Conservation (phyloP, 768 basidiomycete species). For the Trametes meyenii region DNA sequence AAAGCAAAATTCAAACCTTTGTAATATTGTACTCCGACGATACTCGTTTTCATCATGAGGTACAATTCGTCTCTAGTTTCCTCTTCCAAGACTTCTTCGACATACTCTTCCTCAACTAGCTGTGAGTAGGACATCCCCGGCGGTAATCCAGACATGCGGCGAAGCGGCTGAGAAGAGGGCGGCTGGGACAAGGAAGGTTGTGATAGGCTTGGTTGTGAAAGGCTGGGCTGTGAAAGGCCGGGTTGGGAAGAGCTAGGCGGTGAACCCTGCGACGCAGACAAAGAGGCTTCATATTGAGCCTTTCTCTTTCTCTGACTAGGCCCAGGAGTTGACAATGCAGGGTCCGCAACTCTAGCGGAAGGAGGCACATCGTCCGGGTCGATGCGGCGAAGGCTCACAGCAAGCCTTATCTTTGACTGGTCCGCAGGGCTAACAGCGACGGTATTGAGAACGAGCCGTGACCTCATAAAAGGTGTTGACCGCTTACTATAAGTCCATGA, state of each 20-base stretch:
- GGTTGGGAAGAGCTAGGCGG: conserved; percentile 25
- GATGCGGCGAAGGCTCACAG: conserved; percentile 55
- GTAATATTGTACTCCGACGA: conserved; percentile 89
- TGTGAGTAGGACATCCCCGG: conserved; percentile 21
- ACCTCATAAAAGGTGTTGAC: no score
- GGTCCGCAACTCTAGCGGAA: conserved; percentile 37
- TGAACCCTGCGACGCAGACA: conserved; percentile 20
- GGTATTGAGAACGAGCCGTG: neutral
- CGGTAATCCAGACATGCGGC: conserved; percentile 22
- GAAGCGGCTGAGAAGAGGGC: conserved; percentile 21
- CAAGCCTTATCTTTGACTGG: conserved; percentile 61
- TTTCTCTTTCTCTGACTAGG: conserved; percentile 51
- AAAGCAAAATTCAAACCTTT: conserved; percentile 44
- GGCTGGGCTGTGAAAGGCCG: conserved; percentile 14
- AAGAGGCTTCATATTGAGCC: conserved; percentile 33
- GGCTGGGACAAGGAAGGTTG: neutral
- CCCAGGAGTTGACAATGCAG: conserved; percentile 19
- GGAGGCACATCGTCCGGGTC: conserved; percentile 60
- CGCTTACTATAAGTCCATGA: conserved; percentile 53
- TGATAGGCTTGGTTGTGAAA: neutral
- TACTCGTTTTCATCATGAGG: conserved; percentile 55
- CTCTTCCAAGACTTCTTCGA: conserved; percentile 44
- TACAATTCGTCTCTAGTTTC: conserved; percentile 71
- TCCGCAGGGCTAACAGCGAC: conserved; percentile 51
- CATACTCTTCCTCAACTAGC: conserved; percentile 40